phyloP scores from a whole-genome alignment of 495 filamentous ascomycete species.

The Aspergillus asperescens region DNA sequence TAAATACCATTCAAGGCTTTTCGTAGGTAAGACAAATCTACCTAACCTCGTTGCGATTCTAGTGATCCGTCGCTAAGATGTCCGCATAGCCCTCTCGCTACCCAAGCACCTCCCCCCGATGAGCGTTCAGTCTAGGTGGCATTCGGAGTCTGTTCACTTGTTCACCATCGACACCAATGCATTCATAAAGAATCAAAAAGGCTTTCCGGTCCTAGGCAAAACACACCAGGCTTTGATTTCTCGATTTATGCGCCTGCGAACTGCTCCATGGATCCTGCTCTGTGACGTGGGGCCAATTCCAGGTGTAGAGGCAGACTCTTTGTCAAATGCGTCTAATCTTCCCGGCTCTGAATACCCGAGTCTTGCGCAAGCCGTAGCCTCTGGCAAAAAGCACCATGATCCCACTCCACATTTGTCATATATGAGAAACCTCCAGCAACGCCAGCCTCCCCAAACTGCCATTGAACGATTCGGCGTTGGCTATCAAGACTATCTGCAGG shows the following conservation, averaged over 20 bases:
- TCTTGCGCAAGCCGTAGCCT: constrained; percentile 54
- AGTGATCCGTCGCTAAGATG: constrained; percentile 13
- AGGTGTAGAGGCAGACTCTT: constrained; percentile 40
- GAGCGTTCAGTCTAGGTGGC: constrained; percentile 81
- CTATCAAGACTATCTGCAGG: constrained; percentile 93
- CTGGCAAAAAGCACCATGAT: constrained; percentile 49
- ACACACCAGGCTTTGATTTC: constrained; percentile 73
- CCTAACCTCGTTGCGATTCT: neutral
- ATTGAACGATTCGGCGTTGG: constrained; percentile 69
- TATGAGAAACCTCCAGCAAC: constrained; percentile 74
- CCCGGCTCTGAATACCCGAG: constrained; percentile 58
- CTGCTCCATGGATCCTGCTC: constrained; percentile 74
- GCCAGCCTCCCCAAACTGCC: constrained; percentile 60
- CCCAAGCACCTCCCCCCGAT: constrained; percentile 72
- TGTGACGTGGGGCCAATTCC: constrained; percentile 67
- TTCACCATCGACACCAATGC: constrained; percentile 59
- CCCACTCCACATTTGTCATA: constrained; percentile 70
- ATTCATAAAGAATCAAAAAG: constrained; percentile 74
- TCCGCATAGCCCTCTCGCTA: constrained; percentile 61
- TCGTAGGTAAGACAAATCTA: constrained; percentile 66
- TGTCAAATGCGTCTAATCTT: constrained; percentile 28
- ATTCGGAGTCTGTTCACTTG: constrained; percentile 82
- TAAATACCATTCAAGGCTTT: constrained; percentile 76
- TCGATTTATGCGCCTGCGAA: constrained; percentile 76
- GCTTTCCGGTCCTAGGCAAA: constrained; percentile 78